Percentiles rank a stretch among this genome's conserved stretches.
Conservation (phyloP, 2,329 filamentous ascomycete genomes). For the Pseudonectria buxi region DNA sequence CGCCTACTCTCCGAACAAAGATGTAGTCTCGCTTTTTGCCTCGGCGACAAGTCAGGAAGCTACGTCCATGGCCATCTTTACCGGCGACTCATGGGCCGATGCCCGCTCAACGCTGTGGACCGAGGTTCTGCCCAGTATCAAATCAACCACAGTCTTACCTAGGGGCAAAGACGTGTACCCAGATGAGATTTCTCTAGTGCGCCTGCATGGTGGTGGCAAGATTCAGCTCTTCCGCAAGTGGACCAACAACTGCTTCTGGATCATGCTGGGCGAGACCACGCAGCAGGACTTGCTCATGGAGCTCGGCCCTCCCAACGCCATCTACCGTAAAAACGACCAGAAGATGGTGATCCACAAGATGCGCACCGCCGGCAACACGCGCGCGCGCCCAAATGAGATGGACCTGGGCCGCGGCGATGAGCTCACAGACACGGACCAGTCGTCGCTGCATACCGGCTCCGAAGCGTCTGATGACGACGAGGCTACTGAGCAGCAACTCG, state of each 20-base stretch:
- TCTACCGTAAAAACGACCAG: conserved; percentile 86
- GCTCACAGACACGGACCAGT: conserved; percentile 66
- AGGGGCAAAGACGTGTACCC: conserved; percentile 74
- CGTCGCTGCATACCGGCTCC: conserved; percentile 63
- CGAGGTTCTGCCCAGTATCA: conserved; percentile 64
- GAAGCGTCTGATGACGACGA: conserved; percentile 59
- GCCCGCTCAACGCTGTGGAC: conserved; percentile 72
- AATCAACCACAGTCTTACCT: conserved; percentile 60
- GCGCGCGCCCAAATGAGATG: conserved; percentile 37
- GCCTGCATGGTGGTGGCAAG: conserved; percentile 69
- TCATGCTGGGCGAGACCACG: conserved; percentile 77
- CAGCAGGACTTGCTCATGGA: conserved; percentile 88
- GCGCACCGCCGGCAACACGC: conserved; percentile 45
- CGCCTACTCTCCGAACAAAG: conserved; percentile 66
- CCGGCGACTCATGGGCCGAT: conserved; percentile 84
- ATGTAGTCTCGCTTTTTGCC: conserved; percentile 81
- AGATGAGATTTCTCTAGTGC: conserved; percentile 79
- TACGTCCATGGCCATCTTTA: conserved; percentile 84
- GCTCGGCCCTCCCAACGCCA: conserved; percentile 86
- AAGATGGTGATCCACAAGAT: conserved; percentile 78
- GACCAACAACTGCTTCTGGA: conserved; percentile 59
- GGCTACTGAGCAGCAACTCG: conserved; percentile 49
- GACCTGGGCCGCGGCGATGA: conserved; percentile 47
- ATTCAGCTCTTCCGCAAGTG: conserved; percentile 71
- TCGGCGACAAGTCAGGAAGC: conserved; percentile 71